phyloP scores from a whole-genome alignment of 192 early-diverging fungal genomes.

The Globomyces pollinis-pini region DNA sequence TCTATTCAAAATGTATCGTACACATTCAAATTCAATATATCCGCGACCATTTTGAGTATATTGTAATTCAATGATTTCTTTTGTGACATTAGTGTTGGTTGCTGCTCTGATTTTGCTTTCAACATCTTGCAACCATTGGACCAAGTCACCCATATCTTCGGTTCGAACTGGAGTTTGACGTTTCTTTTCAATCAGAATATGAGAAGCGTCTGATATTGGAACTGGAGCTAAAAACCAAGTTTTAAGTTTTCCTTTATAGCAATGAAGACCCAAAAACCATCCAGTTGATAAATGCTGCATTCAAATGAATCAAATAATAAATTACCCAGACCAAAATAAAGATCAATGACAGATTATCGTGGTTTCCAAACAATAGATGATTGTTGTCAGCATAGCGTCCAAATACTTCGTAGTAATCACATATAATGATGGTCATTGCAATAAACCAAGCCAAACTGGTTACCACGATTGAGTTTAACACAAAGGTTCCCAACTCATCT shows the following conservation, averaged over 20 bases:
- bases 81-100: slow-evolving; percentile 16
- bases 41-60: slow-evolving; percentile 38
- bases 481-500: slow-evolving; percentile 44
- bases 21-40: slow-evolving; percentile 66
- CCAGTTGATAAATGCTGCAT: slow-evolving; percentile 57
- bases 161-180: slow-evolving; percentile 15
- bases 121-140: slow-evolving; percentile 15
- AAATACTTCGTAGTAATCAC: slow-evolving; percentile 65
- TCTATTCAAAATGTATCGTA: slow-evolving; percentile 61
- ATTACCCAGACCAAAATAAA: slow-evolving; percentile 73
- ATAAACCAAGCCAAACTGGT: slow-evolving; percentile 59
- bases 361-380: slow-evolving; percentile 47
- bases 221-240: slow-evolving; percentile 61
- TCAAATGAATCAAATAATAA: no score
- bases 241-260: slow-evolving; percentile 35
- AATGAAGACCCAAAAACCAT: slow-evolving; percentile 58
- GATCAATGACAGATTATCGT: slow-evolving; percentile 49
- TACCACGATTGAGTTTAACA: slow-evolving; percentile 35
- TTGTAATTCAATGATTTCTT: slow-evolving; percentile 24
- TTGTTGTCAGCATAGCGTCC: slow-evolving; percentile 4
- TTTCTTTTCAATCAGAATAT: slow-evolving; percentile 24
- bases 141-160: slow-evolving; percentile 25
- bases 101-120: slow-evolving; percentile 13
- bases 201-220: slow-evolving; percentile 15
- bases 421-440: slow-evolving; percentile 57